phyloP scores from a whole-genome alignment of 2,329 filamentous ascomycete species.

The Cercospora sp. region DNA sequence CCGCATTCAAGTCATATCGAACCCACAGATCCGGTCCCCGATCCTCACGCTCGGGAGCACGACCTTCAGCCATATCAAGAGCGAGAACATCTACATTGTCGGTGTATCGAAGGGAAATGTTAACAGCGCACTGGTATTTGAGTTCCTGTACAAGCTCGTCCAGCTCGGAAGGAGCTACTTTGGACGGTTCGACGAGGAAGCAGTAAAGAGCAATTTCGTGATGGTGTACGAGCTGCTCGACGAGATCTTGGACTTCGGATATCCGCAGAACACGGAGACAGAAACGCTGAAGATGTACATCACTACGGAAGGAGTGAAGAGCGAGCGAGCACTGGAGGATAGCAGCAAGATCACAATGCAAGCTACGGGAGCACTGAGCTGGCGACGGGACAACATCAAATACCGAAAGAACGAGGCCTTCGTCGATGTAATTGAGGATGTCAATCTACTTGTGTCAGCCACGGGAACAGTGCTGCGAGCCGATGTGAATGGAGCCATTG shows the following conservation, averaged over 20 bases:
- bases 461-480: constrained; percentile 91
- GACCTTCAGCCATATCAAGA: constrained; percentile 98
- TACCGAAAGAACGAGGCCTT: constrained; percentile 99
- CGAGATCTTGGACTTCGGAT: constrained; percentile 98
- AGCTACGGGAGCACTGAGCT: constrained; percentile 92
- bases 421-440: constrained; percentile 98
- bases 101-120: constrained; percentile 98
- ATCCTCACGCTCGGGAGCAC: constrained; percentile 96
- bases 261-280: constrained; percentile 97
- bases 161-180: constrained; percentile 93
- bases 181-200: constrained; percentile 98
- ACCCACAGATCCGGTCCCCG: constrained; percentile 93
- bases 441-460: constrained; percentile 98
- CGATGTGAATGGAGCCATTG: constrained; percentile 94
- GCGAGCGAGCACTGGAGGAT: constrained; percentile 77
- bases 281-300: constrained; percentile 99
- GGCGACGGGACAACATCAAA: constrained; percentile 95
- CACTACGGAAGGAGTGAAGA: constrained; percentile 97
- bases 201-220: constrained; percentile 99
- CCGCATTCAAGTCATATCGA: constrained; percentile 97
- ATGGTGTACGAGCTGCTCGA: constrained; percentile 96
- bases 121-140: constrained; percentile 96
- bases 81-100: constrained; percentile 98
- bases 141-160: constrained; percentile 93
- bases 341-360: constrained; percentile 99